These are phyloP conservation scores for Coprinellus micaceus DNA, from an alignment of 768 basidiomycete genomes.

Conservation along the genomic window DNA sequence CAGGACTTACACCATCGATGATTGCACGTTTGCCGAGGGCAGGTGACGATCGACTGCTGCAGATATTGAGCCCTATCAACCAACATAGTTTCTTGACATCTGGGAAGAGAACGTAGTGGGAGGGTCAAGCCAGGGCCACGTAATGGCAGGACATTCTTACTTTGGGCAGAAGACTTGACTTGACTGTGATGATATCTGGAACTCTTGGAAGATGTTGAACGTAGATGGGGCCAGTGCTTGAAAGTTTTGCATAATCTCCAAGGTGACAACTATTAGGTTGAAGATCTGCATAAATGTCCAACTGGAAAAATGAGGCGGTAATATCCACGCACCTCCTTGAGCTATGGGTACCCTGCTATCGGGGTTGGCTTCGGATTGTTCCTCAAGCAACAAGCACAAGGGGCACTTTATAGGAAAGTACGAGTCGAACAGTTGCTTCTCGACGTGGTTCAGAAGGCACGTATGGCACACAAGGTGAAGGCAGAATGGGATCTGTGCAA, in stretches of 20 bases:
- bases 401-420: conserved; percentile 3
- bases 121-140: too few relatives aligned
- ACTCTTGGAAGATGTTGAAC: neutral
- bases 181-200: neutral
- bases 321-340: neutral
- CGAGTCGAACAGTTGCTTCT: neutral
- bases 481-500: conserved; percentile 5
- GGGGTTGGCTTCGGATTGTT: neutral
- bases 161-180: conserved; percentile 5
- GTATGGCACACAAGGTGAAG: conserved; percentile 6
- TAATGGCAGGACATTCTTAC: too few relatives aligned
- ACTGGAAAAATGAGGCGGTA: neutral
- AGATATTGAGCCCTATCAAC: conserved; percentile 5
- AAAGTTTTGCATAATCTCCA: neutral
- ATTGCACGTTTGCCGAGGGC: conserved; percentile 1
- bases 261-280: neutral
- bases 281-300: neutral
- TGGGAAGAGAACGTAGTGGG: neutral
- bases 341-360: neutral
- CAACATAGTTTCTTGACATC: conserved; percentile 9
- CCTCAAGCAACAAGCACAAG: neutral
- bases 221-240: neutral
- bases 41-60: conserved; percentile 1
- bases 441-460: conserved; percentile 1
- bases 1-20: conserved; percentile 7